Evolutionary conservation across 306 rosid genomes (phyloP), one percentile per base, ranked within the genome.

Genomic region (Carpinus fangiana): DNA sequence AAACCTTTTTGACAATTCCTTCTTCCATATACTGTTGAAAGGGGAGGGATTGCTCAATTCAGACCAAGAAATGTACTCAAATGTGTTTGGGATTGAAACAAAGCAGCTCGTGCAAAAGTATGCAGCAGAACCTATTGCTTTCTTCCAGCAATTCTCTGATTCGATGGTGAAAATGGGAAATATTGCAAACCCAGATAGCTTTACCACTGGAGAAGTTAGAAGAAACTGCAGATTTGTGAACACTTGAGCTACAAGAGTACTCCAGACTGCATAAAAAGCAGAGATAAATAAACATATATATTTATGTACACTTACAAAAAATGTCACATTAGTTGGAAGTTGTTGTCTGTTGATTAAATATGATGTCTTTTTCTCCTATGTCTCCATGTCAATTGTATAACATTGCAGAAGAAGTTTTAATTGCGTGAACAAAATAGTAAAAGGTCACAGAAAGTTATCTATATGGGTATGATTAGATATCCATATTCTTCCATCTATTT

Each of bases 111-210:
- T 95, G 10, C 89, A 84, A 78, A 81, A 85, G 70, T 95, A 91
- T 77, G 98, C 98, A 18, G 73, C 76, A 4, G 98, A 90, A 1
- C 54, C 97, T 18, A 20, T 87, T 8, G 91, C 91, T 72, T 95
- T 95, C 89, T 95, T 92, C 83, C 82, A 87, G 80, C 98, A 95
- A 36, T 95, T 95, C 82, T 88, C 97, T 0, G 93, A 95, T 56
- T 90, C 98, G 6, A 95, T 92, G 97, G 92, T 90, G 75, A 95
- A 87, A 53, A 55, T 95, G 95, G 98, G 97, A 80, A 95, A 92
- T 38, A 95, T 90, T 18, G 64, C 72, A 17, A 92, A 90, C 21
- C 47, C 83, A 1, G 97, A 91, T 12, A 90, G 90, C 90, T 92
- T 86, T 72, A 20, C 51, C 72, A 79, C 51, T 2, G 98, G 97